phyloP scores from a whole-genome alignment of 108 stramenopile species.

The Stephanodiscus minutulus region DNA sequence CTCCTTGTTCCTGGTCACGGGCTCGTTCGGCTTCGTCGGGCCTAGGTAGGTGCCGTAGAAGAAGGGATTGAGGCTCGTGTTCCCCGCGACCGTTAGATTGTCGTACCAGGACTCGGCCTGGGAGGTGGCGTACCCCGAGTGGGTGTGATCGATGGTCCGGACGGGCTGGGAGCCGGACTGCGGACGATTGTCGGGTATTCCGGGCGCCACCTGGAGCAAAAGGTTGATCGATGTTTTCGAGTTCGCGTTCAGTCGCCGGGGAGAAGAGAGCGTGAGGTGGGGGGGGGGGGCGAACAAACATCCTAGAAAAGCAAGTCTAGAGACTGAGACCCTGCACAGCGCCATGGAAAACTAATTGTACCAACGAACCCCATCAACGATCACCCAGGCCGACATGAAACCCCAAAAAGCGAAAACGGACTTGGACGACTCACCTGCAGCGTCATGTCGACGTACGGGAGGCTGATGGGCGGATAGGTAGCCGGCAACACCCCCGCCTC shows the following conservation, averaged over 20 bases:
- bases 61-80: constrained; percentile 93
- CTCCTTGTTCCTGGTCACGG: constrained; percentile 76
- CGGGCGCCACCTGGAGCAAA: constrained; percentile 88
- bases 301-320: not conserved
- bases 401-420: too few species aligned
- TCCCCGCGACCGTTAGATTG: constrained; percentile 68
- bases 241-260: not conserved
- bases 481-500: constrained; percentile 59
- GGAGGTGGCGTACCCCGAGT: constrained; percentile 61
- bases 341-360: too few species aligned
- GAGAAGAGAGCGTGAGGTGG: not conserved
- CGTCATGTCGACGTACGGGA: constrained; percentile 91
- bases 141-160: constrained; percentile 48
- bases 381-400: too few species aligned
- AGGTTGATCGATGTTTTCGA: not conserved
- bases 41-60: constrained; percentile 94
- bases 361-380: too few species aligned
- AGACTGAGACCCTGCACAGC: too few species aligned
- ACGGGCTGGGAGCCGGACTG: constrained; percentile 73
- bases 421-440: constrained; percentile 88
- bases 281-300: not conserved
- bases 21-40: constrained; percentile 82
- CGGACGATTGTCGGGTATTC: constrained; percentile 84
- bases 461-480: constrained; percentile 65
- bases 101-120: constrained; percentile 88